Base-by-base conservation (phyloP, 805 yeast genomes). In the Wickerhamiella allomyrinae region DNA sequence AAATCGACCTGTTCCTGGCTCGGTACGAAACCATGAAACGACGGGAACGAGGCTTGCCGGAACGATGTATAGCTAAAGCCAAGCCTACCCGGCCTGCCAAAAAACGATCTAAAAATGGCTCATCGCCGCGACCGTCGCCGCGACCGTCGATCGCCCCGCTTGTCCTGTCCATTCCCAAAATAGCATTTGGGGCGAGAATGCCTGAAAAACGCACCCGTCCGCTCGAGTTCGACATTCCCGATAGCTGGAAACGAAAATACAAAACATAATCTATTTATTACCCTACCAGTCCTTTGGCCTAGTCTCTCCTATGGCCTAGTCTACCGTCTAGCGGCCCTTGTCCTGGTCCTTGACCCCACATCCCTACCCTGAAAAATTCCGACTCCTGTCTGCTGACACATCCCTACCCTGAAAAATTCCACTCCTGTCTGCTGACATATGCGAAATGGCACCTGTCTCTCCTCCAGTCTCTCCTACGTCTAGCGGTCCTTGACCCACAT, bases 1-100 rank as follows among this genome's bases (percentile, higher is more conserved):
- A 75, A 46, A 62, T 68, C 21, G 48, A 48, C n/a, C 41, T 44
- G 7, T 59, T 64, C 53, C 49, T 68, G 29, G 21, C 6, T 7
- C 47, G 48, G 29, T 51, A 40, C 33, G 48, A 47, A 5, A 46
- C 43, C 14, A 39, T 38, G 34, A 43, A 43, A 25, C 39, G 22
- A 21, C 20, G 36, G 19, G 43, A 41, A 29, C 34, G 52, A 43
- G 21, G 57, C 17, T 17, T 20, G 24, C 23, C 25, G 15, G 25
- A 20, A 11, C n/a, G n/a, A n/a, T n/a, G n/a, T n/a, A n/a, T n/a
- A n/a, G 4, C 8, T 10, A 10, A 21, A 8, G 34, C 14, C 21
- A 31, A 31, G 8, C 20, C 34, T 17, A 11, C 11, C 20, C 10
- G 10, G 13, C 34, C 21, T 5, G 21, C 34, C 8, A 8, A 7